phyloP scores from a whole-genome alignment of 768 basidiomycete species.

The Chalciporus pseudorubinellus region DNA sequence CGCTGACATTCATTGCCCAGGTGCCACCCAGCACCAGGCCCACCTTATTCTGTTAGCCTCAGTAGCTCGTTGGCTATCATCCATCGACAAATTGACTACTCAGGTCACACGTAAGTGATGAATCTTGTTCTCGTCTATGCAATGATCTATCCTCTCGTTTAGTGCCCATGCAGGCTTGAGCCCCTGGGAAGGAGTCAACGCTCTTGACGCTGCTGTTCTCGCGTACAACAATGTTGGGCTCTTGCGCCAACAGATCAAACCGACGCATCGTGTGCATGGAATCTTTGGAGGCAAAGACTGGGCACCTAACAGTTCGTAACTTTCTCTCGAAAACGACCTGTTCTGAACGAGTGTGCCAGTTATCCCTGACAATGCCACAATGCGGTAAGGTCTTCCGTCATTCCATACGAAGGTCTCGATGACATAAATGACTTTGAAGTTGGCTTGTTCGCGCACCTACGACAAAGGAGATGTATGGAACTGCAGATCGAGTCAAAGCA shows the following conservation, averaged over 20 bases:
- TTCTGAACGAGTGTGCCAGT: conserved; percentile 41
- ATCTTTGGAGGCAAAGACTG: conserved; percentile 74
- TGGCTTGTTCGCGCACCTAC: conserved; percentile 76
- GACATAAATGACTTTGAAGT: conserved; percentile 29
- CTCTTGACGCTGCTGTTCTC: conserved; percentile 83
- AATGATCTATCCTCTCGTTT: background rate
- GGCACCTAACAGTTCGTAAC: conserved; percentile 62
- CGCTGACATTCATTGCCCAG: conserved; percentile 43
- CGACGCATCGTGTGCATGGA: conserved; percentile 77
- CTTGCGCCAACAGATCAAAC: conserved; percentile 77
- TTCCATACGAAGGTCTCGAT: background rate
- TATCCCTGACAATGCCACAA: conserved; percentile 78
- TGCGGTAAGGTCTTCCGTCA: conserved; percentile 45
- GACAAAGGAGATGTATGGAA: conserved; percentile 55
- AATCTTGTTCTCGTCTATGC: background rate
- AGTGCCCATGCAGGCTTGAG: conserved; percentile 78
- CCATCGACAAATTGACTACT: conserved; percentile 59
- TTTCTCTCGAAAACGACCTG: background rate
- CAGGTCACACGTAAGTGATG: conserved; percentile 36
- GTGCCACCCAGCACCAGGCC: conserved; percentile 83
- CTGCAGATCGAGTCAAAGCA: conserved; percentile 57
- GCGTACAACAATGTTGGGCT: conserved; percentile 79
- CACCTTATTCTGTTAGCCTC: conserved; percentile 63
- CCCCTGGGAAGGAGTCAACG: conserved; percentile 84
- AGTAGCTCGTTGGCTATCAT: conserved; percentile 63